Percentiles rank a stretch among this genome's conserved stretches.
Evolutionary conservation across 2,329 filamentous ascomycete species (phyloP).

Genomic region (Phoma sp.): DNA sequence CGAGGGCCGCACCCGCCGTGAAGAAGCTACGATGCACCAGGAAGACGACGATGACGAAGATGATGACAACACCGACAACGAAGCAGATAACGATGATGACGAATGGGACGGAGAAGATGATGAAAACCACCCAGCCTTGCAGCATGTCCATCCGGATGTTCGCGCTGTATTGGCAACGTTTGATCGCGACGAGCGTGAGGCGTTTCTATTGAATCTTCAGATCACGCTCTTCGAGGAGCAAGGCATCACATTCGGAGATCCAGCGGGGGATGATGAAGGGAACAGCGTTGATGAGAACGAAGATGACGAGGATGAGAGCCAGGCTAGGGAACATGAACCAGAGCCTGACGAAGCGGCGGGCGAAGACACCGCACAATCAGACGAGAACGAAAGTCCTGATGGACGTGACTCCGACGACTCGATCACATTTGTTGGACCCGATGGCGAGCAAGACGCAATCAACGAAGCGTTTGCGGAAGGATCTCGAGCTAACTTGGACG

Average conservation of each 20-base stretch:
- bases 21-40: constrained; percentile 13
- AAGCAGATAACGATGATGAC: constrained; percentile 10
- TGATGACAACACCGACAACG: constrained; percentile 11
- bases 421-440: no score
- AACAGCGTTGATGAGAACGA: background rate
- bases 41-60: constrained; percentile 18
- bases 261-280: no score
- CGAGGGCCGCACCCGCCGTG: constrained; percentile 25
- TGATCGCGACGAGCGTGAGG: constrained; percentile 13
- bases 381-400: background rate
- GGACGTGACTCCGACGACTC: no score
- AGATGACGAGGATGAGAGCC: background rate
- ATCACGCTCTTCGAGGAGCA: constrained; percentile 28
- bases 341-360: no score
- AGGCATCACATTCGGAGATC: constrained; percentile 1
- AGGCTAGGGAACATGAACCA: background rate
- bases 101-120: constrained; percentile 12
- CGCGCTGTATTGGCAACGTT: constrained; percentile 18
- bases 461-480: no score
- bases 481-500: no score
- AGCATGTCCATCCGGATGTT: constrained; percentile 20
- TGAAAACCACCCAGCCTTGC: constrained; percentile 15
- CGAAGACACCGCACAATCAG: no score
- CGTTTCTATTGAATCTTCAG: constrained; percentile 23
- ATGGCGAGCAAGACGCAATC: no score